Percentiles rank a stretch among this genome's conserved stretches.
Conservation (phyloP, 345 rosid genomes). For the Sisymbrium irio region DNA sequence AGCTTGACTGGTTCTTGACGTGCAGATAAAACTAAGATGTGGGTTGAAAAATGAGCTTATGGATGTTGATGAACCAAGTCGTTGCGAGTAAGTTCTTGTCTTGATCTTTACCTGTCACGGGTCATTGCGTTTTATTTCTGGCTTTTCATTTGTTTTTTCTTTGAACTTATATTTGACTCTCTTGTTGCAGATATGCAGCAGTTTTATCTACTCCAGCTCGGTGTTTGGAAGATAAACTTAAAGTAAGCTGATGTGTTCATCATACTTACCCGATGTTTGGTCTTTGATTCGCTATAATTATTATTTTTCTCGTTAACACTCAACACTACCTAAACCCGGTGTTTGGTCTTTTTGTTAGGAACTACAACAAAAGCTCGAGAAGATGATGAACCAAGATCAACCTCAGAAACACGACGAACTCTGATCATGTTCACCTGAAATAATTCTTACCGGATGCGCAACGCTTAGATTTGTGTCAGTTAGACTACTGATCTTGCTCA, state of each 20-base stretch:
- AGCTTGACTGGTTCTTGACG: background rate
- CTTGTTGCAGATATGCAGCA: slow-evolving; percentile 62
- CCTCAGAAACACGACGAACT: slow-evolving; percentile 76
- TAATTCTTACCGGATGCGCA: slow-evolving; percentile 10
- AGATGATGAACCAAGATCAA: slow-evolving; percentile 57
- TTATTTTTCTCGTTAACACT: background rate
- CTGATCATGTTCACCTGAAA: slow-evolving; percentile 31
- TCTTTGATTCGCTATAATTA: background rate
- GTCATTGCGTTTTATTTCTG: background rate
- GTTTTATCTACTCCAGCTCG: slow-evolving; percentile 68
- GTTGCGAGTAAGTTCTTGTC: slow-evolving; percentile 77
- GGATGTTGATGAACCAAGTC: slow-evolving; percentile 94
- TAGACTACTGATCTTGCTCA: slow-evolving; percentile 23
- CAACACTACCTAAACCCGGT: background rate
- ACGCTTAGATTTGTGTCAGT: slow-evolving; percentile 11
- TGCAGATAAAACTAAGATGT: slow-evolving; percentile 82
- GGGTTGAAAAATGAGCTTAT: slow-evolving; percentile 76
- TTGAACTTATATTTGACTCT: background rate
- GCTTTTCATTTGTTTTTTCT: background rate
- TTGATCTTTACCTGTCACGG: background rate
- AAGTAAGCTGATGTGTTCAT: slow-evolving; percentile 44
- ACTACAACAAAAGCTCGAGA: slow-evolving; percentile 63
- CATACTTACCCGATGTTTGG: background rate
- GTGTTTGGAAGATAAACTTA: slow-evolving; percentile 70
- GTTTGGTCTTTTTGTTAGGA: slow-evolving; percentile 46